These are phyloP conservation scores for Blastocystis sp. DNA, from an alignment of 352 stramenopile species.

Conservation along the genomic window DNA sequence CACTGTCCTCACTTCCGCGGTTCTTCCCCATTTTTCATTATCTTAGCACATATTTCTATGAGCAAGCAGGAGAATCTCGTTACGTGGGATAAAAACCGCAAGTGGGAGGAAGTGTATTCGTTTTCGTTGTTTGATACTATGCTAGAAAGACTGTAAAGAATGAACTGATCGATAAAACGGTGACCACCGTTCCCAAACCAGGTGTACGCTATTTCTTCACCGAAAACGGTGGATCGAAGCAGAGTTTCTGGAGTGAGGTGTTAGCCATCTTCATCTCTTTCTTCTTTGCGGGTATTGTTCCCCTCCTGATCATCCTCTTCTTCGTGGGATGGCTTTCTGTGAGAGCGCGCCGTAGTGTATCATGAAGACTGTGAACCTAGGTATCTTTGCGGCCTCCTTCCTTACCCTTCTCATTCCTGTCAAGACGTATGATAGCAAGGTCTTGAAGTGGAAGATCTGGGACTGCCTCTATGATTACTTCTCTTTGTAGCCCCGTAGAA, in stretches of 20 bases:
- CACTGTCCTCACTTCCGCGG: too few relatives aligned
- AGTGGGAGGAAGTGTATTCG: conserved; percentile 41
- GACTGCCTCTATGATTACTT: conserved; percentile 40
- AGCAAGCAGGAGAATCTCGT: not conserved
- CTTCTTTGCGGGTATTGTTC: conserved; percentile 23
- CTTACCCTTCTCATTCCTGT: conserved; percentile 28
- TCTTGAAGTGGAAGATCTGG: conserved; percentile 46
- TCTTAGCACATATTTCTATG: not conserved
- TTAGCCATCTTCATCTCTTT: conserved; percentile 25
- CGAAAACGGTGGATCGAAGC: conserved; percentile 36
- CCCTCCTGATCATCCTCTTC: not conserved
- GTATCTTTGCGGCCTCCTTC: conserved; percentile 28
- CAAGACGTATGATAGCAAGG: conserved; percentile 27
- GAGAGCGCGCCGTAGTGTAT: not conserved
- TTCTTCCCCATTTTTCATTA: not conserved
- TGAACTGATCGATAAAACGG: not conserved
- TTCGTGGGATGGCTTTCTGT: conserved; percentile 38
- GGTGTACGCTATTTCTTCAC: conserved; percentile 43
- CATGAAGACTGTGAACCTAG: not conserved
- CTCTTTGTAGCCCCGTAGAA: not conserved
- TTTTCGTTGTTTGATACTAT: not conserved
- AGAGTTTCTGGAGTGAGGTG: not conserved
- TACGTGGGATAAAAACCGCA: conserved; percentile 38
- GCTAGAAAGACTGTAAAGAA: not conserved
- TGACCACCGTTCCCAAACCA: not conserved